These are phyloP conservation scores for Gastrodia elata DNA, from an alignment of 106 monocot species.

Conservation along the genomic window DNA sequence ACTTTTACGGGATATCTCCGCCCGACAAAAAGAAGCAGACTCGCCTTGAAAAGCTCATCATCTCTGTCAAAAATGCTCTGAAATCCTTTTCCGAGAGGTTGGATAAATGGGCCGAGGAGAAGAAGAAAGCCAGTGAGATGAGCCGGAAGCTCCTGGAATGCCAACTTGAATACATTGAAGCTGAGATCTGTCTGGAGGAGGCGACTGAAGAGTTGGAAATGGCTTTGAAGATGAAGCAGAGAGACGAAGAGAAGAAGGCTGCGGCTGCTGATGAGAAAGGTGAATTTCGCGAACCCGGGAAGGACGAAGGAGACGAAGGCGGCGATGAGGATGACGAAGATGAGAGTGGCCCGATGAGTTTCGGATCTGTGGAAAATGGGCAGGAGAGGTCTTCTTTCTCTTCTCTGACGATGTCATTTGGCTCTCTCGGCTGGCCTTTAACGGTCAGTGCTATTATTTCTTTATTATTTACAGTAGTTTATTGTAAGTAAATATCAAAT, in stretches of 20 bases:
- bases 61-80: slow-evolving; percentile 26
- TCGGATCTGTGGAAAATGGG: slow-evolving; percentile 42
- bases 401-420: slow-evolving; percentile 54
- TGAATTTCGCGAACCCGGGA: slow-evolving; percentile 25
- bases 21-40: slow-evolving; percentile 25
- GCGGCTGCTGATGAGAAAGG: slow-evolving; percentile 15
- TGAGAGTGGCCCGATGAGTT: slow-evolving; percentile 57
- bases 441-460: slow-evolving; percentile 20
- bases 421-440: slow-evolving; percentile 13
- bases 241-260: slow-evolving; percentile 56
- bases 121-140: slow-evolving; percentile 48
- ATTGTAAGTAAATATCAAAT: neutral
- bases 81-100: slow-evolving; percentile 46
- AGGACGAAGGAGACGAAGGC: slow-evolving; percentile 31
- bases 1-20: slow-evolving; percentile 42
- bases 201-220: slow-evolving; percentile 62
- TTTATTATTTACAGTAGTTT: neutral
- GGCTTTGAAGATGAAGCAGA: slow-evolving; percentile 55
- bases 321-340: slow-evolving; percentile 49
- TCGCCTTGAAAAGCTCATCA: slow-evolving; percentile 23
- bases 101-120: slow-evolving; percentile 58
- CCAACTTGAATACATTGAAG: slow-evolving; percentile 63
- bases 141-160: slow-evolving; percentile 50
- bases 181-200: slow-evolving; percentile 68
- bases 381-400: slow-evolving; percentile 43